Evolutionary conservation across 805 yeast genomes (phyloP), one percentile per base, ranked within the genome.

Genomic region (Nakazawaea molendinolei): DNA sequence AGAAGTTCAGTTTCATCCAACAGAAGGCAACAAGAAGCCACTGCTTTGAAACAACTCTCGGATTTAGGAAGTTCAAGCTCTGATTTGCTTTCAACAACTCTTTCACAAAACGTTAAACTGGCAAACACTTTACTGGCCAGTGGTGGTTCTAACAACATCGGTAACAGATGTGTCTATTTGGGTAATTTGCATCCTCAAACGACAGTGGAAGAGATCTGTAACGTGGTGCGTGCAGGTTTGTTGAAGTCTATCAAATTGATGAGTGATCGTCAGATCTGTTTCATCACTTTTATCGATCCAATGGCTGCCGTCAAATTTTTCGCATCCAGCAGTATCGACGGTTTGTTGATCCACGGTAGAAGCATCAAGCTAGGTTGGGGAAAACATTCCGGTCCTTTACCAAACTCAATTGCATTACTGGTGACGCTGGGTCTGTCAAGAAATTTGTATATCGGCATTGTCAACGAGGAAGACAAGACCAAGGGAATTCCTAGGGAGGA

Each of bases 341-440:
- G 76, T 28, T 56, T 83, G 23, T 62, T 70, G 3, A 61, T 83
- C 16, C 84, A 79, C 52, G 78, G 80, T 2, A 69, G 71, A 45
- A 74, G 70, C 44, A 52, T 81, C 8, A 74, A 69, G 41, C 74
- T 83, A 24, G 84, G 84, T 9, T 83, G 90, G 90, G 86, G 79
- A 26, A 71, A 73, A 27, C 76, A 76, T 46, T 64, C 81, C 12
- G 87, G 89, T 1, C 77, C 82, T 0, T 49, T 82, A 22, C 66
- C 67, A 23, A 65, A 73, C 28, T 65, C 69, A 2, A 65, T 83
- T 28, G 60, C 76, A 1, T 55, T 71, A 30, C 86, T 86, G 2
- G 84, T 80, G 3, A 71, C 83, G 2, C 70, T 72, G 2, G 87
- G 89, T 21, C 90, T 89, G 3, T 74, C 84, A 22, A 70, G 94